These are phyloP conservation scores for Cubamyces lactineus DNA, from an alignment of 768 basidiomycete species.

Conservation along the genomic window DNA sequence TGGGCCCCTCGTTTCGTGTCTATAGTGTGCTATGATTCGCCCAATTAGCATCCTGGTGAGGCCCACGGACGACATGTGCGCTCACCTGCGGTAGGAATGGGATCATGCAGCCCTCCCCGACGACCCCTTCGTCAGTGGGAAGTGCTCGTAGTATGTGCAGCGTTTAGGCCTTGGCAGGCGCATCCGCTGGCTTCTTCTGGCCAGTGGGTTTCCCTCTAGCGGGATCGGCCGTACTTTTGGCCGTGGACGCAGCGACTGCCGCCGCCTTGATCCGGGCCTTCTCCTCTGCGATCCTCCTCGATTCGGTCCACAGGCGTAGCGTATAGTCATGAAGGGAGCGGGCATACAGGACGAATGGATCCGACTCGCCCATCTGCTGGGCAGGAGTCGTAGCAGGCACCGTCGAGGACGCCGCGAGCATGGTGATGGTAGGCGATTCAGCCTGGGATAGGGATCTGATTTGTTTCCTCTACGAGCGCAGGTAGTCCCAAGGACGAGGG, in stretches of 20 bases:
- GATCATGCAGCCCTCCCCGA: neutral
- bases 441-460: neutral
- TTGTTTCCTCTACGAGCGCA: neutral
- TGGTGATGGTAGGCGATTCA: slow-evolving; percentile 7
- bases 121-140: neutral
- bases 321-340: slow-evolving; percentile 71
- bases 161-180: slow-evolving; percentile 4
- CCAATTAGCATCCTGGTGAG: neutral
- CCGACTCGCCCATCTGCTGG: slow-evolving; percentile 20
- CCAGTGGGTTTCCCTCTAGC: neutral
- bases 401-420: slow-evolving; percentile 17
- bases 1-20: neutral
- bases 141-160: neutral
- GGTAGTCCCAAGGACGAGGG: neutral
- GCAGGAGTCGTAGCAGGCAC: neutral
- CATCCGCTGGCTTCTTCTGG: slow-evolving; percentile 22
- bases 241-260: slow-evolving; percentile 3
- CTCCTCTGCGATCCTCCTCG: slow-evolving; percentile 60
- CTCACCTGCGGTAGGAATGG: neutral
- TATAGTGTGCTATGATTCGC: neutral
- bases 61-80: neutral
- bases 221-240: slow-evolving; percentile 19
- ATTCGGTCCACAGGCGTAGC: slow-evolving; percentile 67
- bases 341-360: slow-evolving; percentile 55
- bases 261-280: slow-evolving; percentile 29